phyloP scores from a whole-genome alignment of 1,284 basidiomycete species.

The Apiotrichum gracile region DNA sequence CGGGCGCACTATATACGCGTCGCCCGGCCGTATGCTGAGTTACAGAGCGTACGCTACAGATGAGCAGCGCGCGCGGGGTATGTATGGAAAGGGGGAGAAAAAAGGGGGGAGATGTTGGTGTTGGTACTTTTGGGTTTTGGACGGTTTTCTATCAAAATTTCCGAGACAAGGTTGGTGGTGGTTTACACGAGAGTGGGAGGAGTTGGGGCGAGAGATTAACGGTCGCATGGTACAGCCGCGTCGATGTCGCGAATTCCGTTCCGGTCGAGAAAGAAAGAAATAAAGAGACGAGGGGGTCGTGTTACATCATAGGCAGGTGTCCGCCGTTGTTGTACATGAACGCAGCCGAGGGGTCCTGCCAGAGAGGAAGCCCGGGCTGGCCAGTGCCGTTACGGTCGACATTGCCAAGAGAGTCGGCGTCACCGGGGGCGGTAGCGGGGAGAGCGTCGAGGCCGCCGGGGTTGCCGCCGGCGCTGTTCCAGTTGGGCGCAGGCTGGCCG shows the following conservation, averaged over 20 bases:
- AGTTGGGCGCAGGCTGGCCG: conserved; percentile 38
- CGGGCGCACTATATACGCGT: conserved; percentile 1
- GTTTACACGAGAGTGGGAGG: conserved; percentile 13
- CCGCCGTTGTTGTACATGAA: conserved; percentile 23
- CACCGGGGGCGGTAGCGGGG: conserved; percentile 18
- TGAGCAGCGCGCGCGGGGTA: conserved; percentile 10
- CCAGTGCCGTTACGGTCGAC: conserved; percentile 13
- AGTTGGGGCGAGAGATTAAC: neutral
- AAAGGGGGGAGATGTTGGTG: neutral
- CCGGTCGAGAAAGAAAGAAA: neutral
- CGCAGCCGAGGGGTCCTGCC: conserved; percentile 18
- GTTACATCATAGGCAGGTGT: conserved; percentile 20
- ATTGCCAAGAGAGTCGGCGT: conserved; percentile 13
- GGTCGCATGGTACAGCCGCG: conserved; percentile 15
- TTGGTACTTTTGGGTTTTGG: neutral
- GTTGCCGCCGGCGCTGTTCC: conserved; percentile 16
- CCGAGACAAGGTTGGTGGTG: conserved; percentile 12
- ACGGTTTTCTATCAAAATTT: conserved; percentile 3
- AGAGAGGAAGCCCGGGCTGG: conserved; percentile 16
- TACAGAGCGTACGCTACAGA: conserved; percentile 13
- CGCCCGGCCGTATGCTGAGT: conserved; percentile 17
- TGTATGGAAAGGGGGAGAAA: conserved; percentile 1
- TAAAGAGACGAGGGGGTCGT: neutral
- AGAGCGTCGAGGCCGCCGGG: conserved; percentile 17
- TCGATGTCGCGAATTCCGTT: conserved; percentile 7